Conservation (phyloP, 1,284 basidiomycete species). For the Sporisorium iseilematis-ciliati region DNA sequence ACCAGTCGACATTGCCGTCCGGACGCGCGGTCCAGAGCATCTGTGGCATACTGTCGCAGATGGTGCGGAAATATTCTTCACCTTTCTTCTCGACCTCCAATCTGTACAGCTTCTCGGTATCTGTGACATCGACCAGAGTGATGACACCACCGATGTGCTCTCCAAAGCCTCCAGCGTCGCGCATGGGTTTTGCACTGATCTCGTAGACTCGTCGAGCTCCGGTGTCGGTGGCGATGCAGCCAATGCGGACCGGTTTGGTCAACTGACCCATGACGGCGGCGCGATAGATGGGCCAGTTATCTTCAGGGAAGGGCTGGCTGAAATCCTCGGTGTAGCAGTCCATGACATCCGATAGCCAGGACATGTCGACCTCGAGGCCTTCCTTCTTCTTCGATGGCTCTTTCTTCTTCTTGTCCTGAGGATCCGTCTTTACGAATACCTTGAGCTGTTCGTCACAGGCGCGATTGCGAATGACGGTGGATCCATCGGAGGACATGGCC, state of each 20-base stretch:
- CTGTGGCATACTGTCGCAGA: conserved; percentile 66
- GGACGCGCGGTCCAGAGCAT: conserved; percentile 69
- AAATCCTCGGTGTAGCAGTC: conserved; percentile 62
- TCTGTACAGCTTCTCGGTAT: conserved; percentile 25
- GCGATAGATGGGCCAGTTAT: conserved; percentile 62
- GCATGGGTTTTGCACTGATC: conserved; percentile 59
- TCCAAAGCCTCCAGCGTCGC: conserved; percentile 58
- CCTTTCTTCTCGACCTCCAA: conserved; percentile 53
- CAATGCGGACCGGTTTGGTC: conserved; percentile 49
- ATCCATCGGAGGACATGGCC: conserved; percentile 59
- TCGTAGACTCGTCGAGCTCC: conserved; percentile 46
- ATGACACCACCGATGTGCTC: conserved; percentile 63
- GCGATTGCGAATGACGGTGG: conserved; percentile 57
- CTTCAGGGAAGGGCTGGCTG: conserved; percentile 49
- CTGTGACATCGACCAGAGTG: conserved; percentile 56
- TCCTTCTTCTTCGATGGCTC: conserved; percentile 27
- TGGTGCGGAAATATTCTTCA: conserved; percentile 61
- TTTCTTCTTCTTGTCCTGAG: conserved; percentile 39
- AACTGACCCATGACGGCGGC: conserved; percentile 56
- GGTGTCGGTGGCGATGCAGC: conserved; percentile 49
- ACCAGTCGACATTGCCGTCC: conserved; percentile 65
- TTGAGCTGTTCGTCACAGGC: conserved; percentile 60
- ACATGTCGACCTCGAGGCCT: conserved; percentile 47
- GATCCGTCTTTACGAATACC: conserved; percentile 49
- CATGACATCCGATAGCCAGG: conserved; percentile 62